Evolutionary conservation across 345 rosid genomes (phyloP), one percentile per base, ranked within the genome.

Genomic region (Citrus cavaleriei): DNA sequence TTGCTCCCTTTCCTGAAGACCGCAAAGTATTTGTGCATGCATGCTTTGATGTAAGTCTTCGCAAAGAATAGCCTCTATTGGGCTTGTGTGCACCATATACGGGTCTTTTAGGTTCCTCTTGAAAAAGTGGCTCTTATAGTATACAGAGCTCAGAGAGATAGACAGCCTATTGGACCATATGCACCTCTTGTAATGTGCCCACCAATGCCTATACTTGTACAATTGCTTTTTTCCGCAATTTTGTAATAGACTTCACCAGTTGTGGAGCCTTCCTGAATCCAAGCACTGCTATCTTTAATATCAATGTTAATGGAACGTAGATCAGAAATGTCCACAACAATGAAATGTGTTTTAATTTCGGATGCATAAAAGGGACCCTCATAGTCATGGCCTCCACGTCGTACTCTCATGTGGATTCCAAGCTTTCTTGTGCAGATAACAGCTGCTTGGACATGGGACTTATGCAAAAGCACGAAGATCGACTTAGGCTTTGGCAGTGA

Each of bases 381-480:
- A 30, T 28, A 70, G 16, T 70, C 74, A 28, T 51, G 74, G 40
- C 74, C 74, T 28, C 74, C 74, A 24, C 74, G 54, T 51, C 19
- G 7, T 37, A 70, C 40, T 70, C 61, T 70, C 18, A 70, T 9
- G 7, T 28, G 60, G 10, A 28, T 70, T 28, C 61, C 61, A 2
- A 51, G 61, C 4, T 30, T 10, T 28, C 21, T 51, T 2, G 74
- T 18, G 62, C 61, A 28, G 30, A 51, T 51, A 28, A 70, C 27
- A 21, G 27, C 40, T 70, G 61, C 74, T 70, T 70, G 74, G 61
- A 70, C 37, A 18, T 70, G 40, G 74, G 40, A 30, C 30, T 70
- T 60, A 8, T 25, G 2, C 61, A 70, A 54, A 30, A 40, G 40
- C 7, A 24, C 30, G 60, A 70, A 70, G 38, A 70, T 28, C 18